Percentiles rank a stretch among this genome's conserved stretches.
phyloP scores from a whole-genome alignment of 1,284 basidiomycete species.

The Marasmius fiardii region DNA sequence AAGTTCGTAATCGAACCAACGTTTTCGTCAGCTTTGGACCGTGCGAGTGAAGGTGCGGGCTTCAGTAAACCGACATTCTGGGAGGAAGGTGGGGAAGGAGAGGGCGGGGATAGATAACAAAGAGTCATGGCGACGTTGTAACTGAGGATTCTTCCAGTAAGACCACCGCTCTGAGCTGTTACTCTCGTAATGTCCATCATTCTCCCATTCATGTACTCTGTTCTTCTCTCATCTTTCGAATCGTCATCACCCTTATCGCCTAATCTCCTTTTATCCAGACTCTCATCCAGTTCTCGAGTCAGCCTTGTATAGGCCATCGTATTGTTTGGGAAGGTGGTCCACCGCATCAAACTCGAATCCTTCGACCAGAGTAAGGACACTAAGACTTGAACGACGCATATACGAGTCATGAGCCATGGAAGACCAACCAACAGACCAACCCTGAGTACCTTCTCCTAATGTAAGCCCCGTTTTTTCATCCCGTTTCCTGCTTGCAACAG shows the following conservation, averaged over 20 bases:
- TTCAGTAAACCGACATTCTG: too few species aligned
- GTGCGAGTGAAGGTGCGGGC: too few species aligned
- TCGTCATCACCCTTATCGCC: slow-evolving; percentile 5
- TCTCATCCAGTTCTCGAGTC: slow-evolving; percentile 37
- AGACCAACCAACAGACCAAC: slow-evolving; percentile 61
- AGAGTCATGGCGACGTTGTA: too few species aligned
- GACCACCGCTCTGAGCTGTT: too few species aligned
- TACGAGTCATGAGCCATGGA: background rate
- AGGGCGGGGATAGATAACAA: too few species aligned
- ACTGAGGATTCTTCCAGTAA: too few species aligned
- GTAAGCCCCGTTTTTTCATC: slow-evolving; percentile 69
- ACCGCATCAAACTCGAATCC: slow-evolving; percentile 73
- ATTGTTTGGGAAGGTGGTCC: slow-evolving; percentile 60
- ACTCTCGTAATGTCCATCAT: too few species aligned
- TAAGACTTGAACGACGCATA: too few species aligned
- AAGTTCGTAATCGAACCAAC: too few species aligned
- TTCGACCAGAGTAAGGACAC: slow-evolving; percentile 57
- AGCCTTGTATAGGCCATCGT: slow-evolving; percentile 61
- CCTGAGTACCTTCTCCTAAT: slow-evolving; percentile 64
- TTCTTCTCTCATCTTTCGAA: background rate
- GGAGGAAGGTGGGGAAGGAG: too few species aligned
- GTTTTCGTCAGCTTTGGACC: slow-evolving; percentile 23
- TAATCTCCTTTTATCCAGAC: background rate
- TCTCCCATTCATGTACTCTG: too few species aligned
- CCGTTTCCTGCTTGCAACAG: slow-evolving; percentile 67